Base-by-base conservation (phyloP, 768 basidiomycete genomes). In the Leccinum incarnatum region DNA sequence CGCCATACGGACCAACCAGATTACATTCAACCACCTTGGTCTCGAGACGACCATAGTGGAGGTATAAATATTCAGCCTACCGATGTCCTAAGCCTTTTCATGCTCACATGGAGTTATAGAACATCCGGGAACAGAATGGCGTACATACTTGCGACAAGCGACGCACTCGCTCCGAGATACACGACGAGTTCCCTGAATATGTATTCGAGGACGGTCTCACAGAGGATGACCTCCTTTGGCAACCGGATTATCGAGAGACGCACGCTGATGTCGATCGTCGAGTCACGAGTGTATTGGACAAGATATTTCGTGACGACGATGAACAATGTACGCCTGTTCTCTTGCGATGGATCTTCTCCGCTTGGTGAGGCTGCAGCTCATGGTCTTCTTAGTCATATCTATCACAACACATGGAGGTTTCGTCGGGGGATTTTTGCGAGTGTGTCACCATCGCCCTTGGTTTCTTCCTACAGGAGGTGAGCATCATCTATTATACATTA, bases 71-170 rank as follows among this genome's bases (percentile, higher is more conserved):
- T 25, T 9, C n/a, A 17, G 3, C 21, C 6, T 48, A 25, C 47
- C 15, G 23, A 19, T 48, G 14, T 15, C 14, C 8, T 11, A 17
- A 15, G 47, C 25, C 23, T 25, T 48, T 48, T 50, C 42, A 19
- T 45, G 17, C 29, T 50, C 23, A 50, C 19, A 9, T n/a, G 15
- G 46, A 14, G 21, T 11, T 19, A 21, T 25, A 90, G 88, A 79
- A 87, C 58, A 79, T 83, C 46, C 81, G 88, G 29, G 88, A 91
- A 69, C 77, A 58, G n/a, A 23, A 79, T 55, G 87, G 88, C 0
- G 76, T 80, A 5, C 87, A 89, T 63, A 88, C 87, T 1, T 90
- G 88, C 65, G 89, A 91, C 71, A 79, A 80, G 57, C 80, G 88
- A 17, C 74, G 75, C n/a, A 74, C 81, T 1, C 74, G 74, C n/a